phyloP scores from a whole-genome alignment of 257 asterid genomes.

The Salvia rosmarinus region DNA sequence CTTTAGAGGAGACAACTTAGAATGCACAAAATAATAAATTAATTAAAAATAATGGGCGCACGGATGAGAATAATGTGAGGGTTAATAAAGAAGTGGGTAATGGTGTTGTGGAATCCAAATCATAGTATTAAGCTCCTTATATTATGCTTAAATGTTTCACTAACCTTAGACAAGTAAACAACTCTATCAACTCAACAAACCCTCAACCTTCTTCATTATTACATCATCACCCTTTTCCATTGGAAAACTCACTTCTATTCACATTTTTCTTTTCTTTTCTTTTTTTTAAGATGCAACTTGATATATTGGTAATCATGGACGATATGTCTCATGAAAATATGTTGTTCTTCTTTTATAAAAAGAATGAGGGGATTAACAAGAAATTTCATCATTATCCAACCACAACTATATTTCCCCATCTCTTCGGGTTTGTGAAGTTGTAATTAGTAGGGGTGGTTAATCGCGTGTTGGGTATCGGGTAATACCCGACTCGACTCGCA shows the following conservation, averaged over 20 bases:
- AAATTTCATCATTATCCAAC: too few relatives aligned
- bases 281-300: background rate
- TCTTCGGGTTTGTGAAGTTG: too few relatives aligned
- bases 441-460: too few relatives aligned
- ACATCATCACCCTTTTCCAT: constrained; percentile 25
- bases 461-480: too few relatives aligned
- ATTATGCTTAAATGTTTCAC: constrained; percentile 53
- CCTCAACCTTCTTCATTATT: constrained; percentile 41
- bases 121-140: constrained; percentile 46
- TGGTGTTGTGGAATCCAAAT: constrained; percentile 52
- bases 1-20: constrained; percentile 37
- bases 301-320: background rate
- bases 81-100: constrained; percentile 32
- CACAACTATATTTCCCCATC: background rate
- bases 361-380: too few relatives aligned
- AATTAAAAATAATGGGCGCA: constrained; percentile 42
- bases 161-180: constrained; percentile 46
- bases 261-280: background rate
- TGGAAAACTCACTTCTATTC: constrained; percentile 25
- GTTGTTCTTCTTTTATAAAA: too few relatives aligned
- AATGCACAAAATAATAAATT: constrained; percentile 34
- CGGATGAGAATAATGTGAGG: constrained; percentile 55
- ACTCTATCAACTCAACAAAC: constrained; percentile 28
- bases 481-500: too few relatives aligned
- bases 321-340: background rate